A percentile compares a stretch with the other conserved stretches of the same genome.
These are phyloP conservation scores for Hortaea sp. DNA, from an alignment of 2,329 filamentous ascomycete genomes.

Conservation along the genomic window DNA sequence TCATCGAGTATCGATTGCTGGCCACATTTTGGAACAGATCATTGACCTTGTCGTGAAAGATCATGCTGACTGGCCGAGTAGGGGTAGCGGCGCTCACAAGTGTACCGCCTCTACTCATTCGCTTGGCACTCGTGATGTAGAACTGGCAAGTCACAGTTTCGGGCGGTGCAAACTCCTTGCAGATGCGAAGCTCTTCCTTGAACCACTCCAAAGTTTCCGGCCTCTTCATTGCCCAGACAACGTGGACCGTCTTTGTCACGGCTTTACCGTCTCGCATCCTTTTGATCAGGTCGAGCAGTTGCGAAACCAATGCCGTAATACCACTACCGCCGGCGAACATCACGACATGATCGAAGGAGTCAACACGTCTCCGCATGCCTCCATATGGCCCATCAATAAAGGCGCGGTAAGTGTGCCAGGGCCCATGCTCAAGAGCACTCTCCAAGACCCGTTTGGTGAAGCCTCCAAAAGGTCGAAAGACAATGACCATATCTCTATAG, in stretches of 20 bases:
- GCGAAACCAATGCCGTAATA: slow-evolving; percentile 85
- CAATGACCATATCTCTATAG: slow-evolving; percentile 78
- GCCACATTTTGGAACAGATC: slow-evolving; percentile 80
- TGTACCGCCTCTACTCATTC: slow-evolving; percentile 38
- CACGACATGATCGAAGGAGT: slow-evolving; percentile 87
- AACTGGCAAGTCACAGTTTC: slow-evolving; percentile 89
- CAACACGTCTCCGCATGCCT: slow-evolving; percentile 80
- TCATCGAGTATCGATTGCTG: slow-evolving; percentile 49
- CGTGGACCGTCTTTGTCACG: slow-evolving; percentile 78
- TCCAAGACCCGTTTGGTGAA: slow-evolving; percentile 82
- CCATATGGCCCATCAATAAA: slow-evolving; percentile 93
- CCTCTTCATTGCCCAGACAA: slow-evolving; percentile 88
- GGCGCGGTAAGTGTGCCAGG: slow-evolving; percentile 83
- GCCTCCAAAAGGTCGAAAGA: slow-evolving; percentile 84
- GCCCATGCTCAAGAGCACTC: slow-evolving; percentile 72
- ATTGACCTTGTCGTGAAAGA: slow-evolving; percentile 79
- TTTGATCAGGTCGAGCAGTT: slow-evolving; percentile 88
- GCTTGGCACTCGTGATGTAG: slow-evolving; percentile 74
- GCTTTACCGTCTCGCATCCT: slow-evolving; percentile 91
- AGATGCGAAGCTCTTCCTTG: slow-evolving; percentile 85
- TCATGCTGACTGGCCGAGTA: slow-evolving; percentile 55
- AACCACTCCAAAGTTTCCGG: slow-evolving; percentile 97
- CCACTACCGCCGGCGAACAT: slow-evolving; percentile 90
- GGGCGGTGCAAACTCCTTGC: slow-evolving; percentile 76
- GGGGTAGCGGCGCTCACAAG: slow-evolving; percentile 43